Evolutionary conservation across 352 stramenopile genomes (phyloP).

Genomic region (Phytophthora fragariae): DNA sequence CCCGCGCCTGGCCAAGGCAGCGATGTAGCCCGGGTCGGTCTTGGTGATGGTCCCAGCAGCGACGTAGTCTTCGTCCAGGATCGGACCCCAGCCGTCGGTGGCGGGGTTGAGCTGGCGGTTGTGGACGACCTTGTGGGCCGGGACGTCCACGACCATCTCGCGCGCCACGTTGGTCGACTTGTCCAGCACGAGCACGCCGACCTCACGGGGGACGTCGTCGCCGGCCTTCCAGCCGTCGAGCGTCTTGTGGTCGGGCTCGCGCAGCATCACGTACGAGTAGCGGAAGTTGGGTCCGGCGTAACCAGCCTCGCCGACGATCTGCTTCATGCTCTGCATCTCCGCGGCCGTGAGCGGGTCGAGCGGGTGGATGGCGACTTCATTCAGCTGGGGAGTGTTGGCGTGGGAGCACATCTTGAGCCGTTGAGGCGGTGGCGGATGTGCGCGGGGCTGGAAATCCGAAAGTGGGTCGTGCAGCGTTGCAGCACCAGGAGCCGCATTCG

Average conservation of each 20-base stretch:
- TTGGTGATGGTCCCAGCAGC: slow-evolving; percentile 46
- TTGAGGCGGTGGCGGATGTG: slow-evolving; percentile 5
- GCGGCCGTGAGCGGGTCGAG: slow-evolving; percentile 48
- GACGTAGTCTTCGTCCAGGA: slow-evolving; percentile 53
- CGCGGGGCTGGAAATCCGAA: slow-evolving; percentile 13
- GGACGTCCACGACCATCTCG: slow-evolving; percentile 45
- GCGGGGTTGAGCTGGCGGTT: slow-evolving; percentile 36
- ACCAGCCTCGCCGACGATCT: slow-evolving; percentile 42
- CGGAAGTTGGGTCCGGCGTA: slow-evolving; percentile 35
- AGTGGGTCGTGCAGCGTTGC: slow-evolving; percentile 14
- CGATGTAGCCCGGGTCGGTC: slow-evolving; percentile 41
- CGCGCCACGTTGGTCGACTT: slow-evolving; percentile 30
- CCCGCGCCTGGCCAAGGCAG: slow-evolving; percentile 39
- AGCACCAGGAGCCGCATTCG: no score
- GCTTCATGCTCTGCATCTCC: slow-evolving; percentile 45
- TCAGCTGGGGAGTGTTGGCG: slow-evolving; percentile 19
- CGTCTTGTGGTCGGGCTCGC: slow-evolving; percentile 47
- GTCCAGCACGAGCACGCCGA: slow-evolving; percentile 45
- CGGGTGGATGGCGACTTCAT: slow-evolving; percentile 29
- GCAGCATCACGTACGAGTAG: slow-evolving; percentile 60
- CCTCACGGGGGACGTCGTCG: slow-evolving; percentile 46
- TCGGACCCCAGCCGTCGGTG: slow-evolving; percentile 44
- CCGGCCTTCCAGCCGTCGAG: slow-evolving; percentile 36
- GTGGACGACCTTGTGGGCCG: slow-evolving; percentile 32
- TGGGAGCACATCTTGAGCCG: slow-evolving; percentile 28